These are phyloP conservation scores for Ophiostoma triangulosporum DNA, from an alignment of 2,329 filamentous ascomycete genomes.

Conservation along the genomic window DNA sequence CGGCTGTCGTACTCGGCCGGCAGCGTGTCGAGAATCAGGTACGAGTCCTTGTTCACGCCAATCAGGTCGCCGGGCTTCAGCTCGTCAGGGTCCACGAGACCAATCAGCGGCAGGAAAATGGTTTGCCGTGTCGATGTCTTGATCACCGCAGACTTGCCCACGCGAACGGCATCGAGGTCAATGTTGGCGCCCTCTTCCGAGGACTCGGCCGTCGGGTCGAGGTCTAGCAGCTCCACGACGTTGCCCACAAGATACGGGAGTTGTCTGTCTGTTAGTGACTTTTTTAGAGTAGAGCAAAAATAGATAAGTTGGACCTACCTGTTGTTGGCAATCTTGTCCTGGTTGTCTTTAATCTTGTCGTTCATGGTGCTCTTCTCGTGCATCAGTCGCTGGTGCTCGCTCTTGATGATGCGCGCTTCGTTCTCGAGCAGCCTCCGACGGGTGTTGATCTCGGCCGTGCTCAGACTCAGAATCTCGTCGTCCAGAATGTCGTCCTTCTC, in stretches of 20 bases:
- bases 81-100: conserved; percentile 87
- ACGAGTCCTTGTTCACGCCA: conserved; percentile 98
- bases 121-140: conserved; percentile 98
- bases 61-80: conserved; percentile 94
- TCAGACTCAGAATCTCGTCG: conserved; percentile 82
- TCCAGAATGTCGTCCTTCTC: conserved; percentile 72
- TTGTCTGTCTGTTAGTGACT: too few relatives aligned
- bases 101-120: conserved; percentile 94
- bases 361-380: conserved; percentile 95
- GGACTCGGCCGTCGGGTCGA: conserved; percentile 91
- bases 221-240: conserved; percentile 90
- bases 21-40: conserved; percentile 89
- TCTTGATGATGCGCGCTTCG: conserved; percentile 96
- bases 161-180: conserved; percentile 87
- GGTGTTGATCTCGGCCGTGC: conserved; percentile 88
- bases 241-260: conserved; percentile 96
- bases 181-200: conserved; percentile 98
- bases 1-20: conserved; percentile 97
- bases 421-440: conserved; percentile 89
- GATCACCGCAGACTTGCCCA: conserved; percentile 97
- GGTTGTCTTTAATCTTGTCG: conserved; percentile 98
- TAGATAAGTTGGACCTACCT: conserved; percentile 39
- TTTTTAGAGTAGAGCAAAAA: too few relatives aligned
- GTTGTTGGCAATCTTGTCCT: conserved; percentile 99
- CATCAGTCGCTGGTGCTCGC: conserved; percentile 82